Evolutionary conservation across 176 grass and related monocot genomes (phyloP), one percentile per base, ranked within the genome.

Genomic region (Pontederia crassipes): DNA sequence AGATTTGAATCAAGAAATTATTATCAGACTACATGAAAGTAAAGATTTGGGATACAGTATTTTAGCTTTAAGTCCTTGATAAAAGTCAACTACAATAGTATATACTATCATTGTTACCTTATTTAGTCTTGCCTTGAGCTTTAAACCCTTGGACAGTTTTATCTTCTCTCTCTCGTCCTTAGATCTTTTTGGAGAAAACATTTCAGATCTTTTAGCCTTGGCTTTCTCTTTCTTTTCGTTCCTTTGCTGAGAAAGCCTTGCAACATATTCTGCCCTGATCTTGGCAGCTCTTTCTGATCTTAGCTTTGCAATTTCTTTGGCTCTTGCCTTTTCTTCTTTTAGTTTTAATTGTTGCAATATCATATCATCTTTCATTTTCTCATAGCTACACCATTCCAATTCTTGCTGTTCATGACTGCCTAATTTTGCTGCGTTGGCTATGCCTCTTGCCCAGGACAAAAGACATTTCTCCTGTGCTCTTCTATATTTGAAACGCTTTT

Each of bases 311-410:
- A 72, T 61, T 70, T 72, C 62, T 55, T 1, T 67, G 55, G 70
- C 58, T 28, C 61, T 89, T 77, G 57, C 75, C 71, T 77, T 75
- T 46, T 64, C 68, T 28, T 16, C 55, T 69, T 57, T 50, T 20
- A 48, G 65, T 70, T 60, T 70, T 16, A 75, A 49, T 64, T 70
- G 72, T 77, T 77, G 45, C 45, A 54, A 77, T 67, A 71, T 11
- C 62, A 83, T 77, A 74, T 80, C 54, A 11, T 57, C 74, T 54
- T 65, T 84, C 24, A 85, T 87, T 73, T 77, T 90, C 27, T 71
- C 70, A 57, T 86, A 95, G 71, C 80, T 83, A 27, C 90, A 83
- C 86, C 91, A 90, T 17, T 85, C 70, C 58, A 96, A 64, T 69
- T 66, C 77, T 63, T 54, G 64, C 80, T 96, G 80, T 58, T 53